phyloP scores from a whole-genome alignment of 2,329 filamentous ascomycete genomes.

The Aspergillus novofumigatus region DNA sequence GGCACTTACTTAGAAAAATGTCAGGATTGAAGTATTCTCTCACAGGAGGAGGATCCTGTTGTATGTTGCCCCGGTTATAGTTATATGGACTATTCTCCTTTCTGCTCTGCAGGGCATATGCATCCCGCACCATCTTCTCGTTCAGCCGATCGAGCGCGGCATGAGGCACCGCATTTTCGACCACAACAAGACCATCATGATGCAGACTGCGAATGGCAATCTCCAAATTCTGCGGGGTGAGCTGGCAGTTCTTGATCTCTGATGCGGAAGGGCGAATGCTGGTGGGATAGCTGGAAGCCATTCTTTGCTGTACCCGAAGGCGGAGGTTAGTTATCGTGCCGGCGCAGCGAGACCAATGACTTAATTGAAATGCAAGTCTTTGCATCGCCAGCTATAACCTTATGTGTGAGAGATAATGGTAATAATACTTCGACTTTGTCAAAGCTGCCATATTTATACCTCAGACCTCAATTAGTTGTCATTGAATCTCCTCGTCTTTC shows the following conservation, averaged over 20 bases:
- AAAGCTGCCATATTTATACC: neutral
- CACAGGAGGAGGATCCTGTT: constrained; percentile 55
- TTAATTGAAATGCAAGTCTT: neutral
- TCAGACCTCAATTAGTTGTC: neutral
- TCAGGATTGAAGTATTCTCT: constrained; percentile 45
- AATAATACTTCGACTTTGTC: neutral
- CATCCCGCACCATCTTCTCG: constrained; percentile 57
- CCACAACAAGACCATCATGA: constrained; percentile 53
- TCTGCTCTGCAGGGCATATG: constrained; percentile 46
- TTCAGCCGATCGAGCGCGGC: constrained; percentile 54
- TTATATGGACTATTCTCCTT: constrained; percentile 58
- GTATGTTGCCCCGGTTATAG: constrained; percentile 56
- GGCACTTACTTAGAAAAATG: constrained; percentile 52
- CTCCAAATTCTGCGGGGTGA: constrained; percentile 52
- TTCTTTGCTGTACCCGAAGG: neutral
- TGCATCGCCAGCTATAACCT: neutral
- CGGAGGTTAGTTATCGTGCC: too few relatives aligned
- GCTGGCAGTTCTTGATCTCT: constrained; percentile 38
- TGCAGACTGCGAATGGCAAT: constrained; percentile 51
- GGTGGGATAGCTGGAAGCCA: constrained; percentile 19
- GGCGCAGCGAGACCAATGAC: neutral
- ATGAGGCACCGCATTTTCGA: constrained; percentile 51
- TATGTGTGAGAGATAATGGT: neutral
- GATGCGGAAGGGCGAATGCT: constrained; percentile 37
- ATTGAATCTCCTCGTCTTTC: neutral